Base-by-base conservation (phyloP, 73 alveolate species). In the Effrenium voratum region DNA sequence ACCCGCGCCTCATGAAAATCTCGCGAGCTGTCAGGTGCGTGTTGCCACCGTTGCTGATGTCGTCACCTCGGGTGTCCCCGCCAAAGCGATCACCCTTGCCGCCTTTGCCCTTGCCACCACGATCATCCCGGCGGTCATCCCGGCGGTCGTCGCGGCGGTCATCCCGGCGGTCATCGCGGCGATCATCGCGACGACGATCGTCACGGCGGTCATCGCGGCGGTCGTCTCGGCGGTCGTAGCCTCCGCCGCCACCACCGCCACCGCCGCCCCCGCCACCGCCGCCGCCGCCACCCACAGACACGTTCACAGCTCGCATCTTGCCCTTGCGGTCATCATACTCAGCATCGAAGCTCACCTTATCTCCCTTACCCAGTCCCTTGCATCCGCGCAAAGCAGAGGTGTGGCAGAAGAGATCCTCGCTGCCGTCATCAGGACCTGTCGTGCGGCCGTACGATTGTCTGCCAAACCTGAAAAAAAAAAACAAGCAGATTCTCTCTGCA, bases 21-120 rank as follows among this genome's bases (percentile, higher is more conserved):
- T 92, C 98, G 47, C 98, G 98, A n/a, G 98, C 98, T 3, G 98
- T 92, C 13, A 92, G 66, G 98, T 92, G 98, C 46, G 68, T 45
- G 32, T 92, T 92, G 26, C 98, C 98, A 28, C 98, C 98, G 49
- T 92, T 75, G 91, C 98, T 92, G 49, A 92, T 92, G 91, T 92
- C 98, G 24, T 92, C 98, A 38, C 91, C 92, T 36, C 91, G 91
- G 26, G 41, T 92, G 90, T 75, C 98, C 45, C 98, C 98, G 0
- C 97, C 97, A 57, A 90, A 90, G 87, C 97, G 97, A n/a, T 90
- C 97, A 12, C 97, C 63, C 38, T 45, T 45, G 60, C 88, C 88
- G 5, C 88, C 88, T 19, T 45, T 45, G 60, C 88, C 98, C 79
- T 75, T 55, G 44, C 98, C 91, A 40, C 98, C 88, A n/a, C 83